Base-by-base conservation (phyloP, 345 rosid genomes). In the Rubroshorea leprosula region DNA sequence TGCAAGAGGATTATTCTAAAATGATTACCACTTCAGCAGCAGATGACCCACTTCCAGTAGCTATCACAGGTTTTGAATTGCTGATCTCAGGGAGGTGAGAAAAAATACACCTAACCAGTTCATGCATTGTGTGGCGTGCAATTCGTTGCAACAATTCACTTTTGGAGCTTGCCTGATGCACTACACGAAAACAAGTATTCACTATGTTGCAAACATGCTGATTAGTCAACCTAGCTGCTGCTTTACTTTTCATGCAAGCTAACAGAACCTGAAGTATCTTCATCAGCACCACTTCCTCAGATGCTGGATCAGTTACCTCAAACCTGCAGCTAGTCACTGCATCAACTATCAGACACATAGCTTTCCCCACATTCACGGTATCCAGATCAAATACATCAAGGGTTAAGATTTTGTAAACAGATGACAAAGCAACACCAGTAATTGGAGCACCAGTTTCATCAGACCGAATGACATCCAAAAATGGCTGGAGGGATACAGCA, bases 361-460 rank as follows among this genome's bases (percentile, higher is more conserved):
- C 84, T 44, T 79, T 85, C 57, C 74, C 79, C 41, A 81, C 87
- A 31, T 81, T 81, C 54, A 81, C 69, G 6, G 78, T 83, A 62
- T 86, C 74, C 53, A 58, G 67, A 29, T 80, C 78, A 57, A 86
- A 63, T 56, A 80, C 69, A 26, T 86, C 86, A 65, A 86, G 82
- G 5, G 81, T 74, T 55, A 86, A 74, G 58, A 86, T 81, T 74
- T 83, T 86, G 70, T 81, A 78, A n/a, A 86, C 83, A 6, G 90
- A 81, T 0, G 95, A 79, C 72, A 86, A 74, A 35, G 95, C 95
- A 74, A 83, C 84, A 16, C 95, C 87, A 13, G 90, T 86, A 25
- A 86, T 86, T 12, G 86, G 87, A 23, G 90, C 90, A 58, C 95
- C 83, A 49, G 90, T 86, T 72, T 86, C 95, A 60, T 81, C 87